Percentiles rank a stretch among this genome's conserved stretches.
These are phyloP conservation scores for Aspergillus carbonarius DNA, from an alignment of 2,329 filamentous ascomycete species.

Conservation along the genomic window DNA sequence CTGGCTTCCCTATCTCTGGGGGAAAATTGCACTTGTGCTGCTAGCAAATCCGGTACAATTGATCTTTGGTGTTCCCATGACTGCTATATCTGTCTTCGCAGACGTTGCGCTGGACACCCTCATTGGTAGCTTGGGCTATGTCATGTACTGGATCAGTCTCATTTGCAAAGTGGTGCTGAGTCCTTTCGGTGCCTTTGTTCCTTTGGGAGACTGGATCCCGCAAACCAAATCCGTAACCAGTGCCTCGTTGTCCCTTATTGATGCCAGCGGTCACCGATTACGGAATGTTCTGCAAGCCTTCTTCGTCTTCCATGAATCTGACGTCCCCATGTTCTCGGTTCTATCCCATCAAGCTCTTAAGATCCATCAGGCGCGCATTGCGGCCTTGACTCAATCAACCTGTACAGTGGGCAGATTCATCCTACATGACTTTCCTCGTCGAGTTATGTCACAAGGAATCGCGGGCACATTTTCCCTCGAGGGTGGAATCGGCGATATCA, in stretches of 20 bases:
- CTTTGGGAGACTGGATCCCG: slow-evolving; percentile 37
- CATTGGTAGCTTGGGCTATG: slow-evolving; percentile 62
- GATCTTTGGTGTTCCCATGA: slow-evolving; percentile 66
- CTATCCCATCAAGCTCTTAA: slow-evolving; percentile 70
- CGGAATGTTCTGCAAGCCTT: slow-evolving; percentile 39
- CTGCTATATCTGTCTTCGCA: slow-evolving; percentile 69
- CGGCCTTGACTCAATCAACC: slow-evolving; percentile 41
- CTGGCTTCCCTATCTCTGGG: slow-evolving; percentile 88
- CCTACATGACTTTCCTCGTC: slow-evolving; percentile 39
- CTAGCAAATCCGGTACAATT: slow-evolving; percentile 73
- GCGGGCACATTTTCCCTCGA: slow-evolving; percentile 24
- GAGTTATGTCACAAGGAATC: slow-evolving; percentile 29
- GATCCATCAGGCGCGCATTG: slow-evolving; percentile 57
- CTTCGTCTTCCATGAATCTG: slow-evolving; percentile 51
- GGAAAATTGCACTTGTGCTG: slow-evolving; percentile 77
- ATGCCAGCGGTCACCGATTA: slow-evolving; percentile 42
- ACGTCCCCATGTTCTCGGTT: slow-evolving; percentile 74
- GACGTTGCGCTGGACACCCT: slow-evolving; percentile 75
- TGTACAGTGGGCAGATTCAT: slow-evolving; percentile 45
- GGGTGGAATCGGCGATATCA: slow-evolving; percentile 18
- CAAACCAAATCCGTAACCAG: slow-evolving; percentile 38
- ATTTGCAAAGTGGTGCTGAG: slow-evolving; percentile 33
- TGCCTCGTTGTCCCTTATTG: slow-evolving; percentile 43
- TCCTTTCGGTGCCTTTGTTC: slow-evolving; percentile 36
- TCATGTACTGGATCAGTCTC: slow-evolving; percentile 42